Conservation (phyloP, 2,329 filamentous ascomycete genomes). For the Aspergillus neoniger region DNA sequence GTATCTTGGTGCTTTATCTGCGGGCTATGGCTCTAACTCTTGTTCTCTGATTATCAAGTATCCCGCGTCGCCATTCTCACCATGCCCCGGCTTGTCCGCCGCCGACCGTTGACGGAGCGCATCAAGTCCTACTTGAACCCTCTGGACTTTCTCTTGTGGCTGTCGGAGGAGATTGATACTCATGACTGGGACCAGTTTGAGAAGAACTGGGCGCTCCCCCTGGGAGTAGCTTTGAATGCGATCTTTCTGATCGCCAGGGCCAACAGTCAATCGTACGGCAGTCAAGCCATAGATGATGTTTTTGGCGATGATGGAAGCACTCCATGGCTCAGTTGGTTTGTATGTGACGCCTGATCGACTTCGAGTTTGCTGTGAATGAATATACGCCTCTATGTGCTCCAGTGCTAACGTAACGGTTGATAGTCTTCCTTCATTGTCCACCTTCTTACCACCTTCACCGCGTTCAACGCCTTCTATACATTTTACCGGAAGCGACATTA, state of each 20-base stretch:
- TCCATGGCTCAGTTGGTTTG: conserved; percentile 70
- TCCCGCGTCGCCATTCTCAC: conserved; percentile 37
- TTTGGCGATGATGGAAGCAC: conserved; percentile 69
- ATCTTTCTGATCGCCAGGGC: conserved; percentile 79
- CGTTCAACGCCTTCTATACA: conserved; percentile 76
- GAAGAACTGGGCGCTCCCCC: conserved; percentile 70
- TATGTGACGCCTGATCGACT: conserved; percentile 40
- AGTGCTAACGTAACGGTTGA: neutral
- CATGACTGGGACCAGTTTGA: conserved; percentile 82
- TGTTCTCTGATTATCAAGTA: neutral
- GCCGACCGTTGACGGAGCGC: conserved; percentile 75
- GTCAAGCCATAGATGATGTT: conserved; percentile 70
- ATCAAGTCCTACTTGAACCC: conserved; percentile 80
- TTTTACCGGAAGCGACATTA: conserved; percentile 82
- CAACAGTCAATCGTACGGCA: conserved; percentile 61
- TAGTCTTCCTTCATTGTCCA: conserved; percentile 73
- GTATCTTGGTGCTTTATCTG: neutral
- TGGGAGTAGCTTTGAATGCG: conserved; percentile 77
- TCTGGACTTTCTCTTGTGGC: conserved; percentile 84
- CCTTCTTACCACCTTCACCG: conserved; percentile 65
- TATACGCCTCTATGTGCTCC: neutral
- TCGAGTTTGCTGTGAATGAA: neutral
- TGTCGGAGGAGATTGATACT: conserved; percentile 89
- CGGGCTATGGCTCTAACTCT: neutral
- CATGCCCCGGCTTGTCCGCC: conserved; percentile 81